Conservation (phyloP, 2,329 filamentous ascomycete species). For the Trichoderma sp. region DNA sequence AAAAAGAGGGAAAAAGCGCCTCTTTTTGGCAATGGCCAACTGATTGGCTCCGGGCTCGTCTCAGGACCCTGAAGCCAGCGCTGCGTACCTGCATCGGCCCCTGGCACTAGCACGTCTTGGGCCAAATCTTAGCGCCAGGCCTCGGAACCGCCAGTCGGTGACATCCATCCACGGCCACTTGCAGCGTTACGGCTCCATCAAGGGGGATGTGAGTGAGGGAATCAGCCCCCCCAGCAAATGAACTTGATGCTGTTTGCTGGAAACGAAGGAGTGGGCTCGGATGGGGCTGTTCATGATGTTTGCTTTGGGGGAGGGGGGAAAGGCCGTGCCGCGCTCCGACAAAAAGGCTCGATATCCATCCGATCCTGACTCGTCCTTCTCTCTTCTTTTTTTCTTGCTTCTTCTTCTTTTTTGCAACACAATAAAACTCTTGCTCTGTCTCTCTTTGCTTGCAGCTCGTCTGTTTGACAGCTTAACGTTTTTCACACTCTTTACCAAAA, state of each 20-base stretch:
- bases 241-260: not conserved
- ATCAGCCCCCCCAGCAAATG: not conserved
- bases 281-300: not conserved
- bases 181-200: slow-evolving; percentile 1
- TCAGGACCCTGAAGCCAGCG: slow-evolving; percentile 32
- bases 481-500: slow-evolving; percentile 26
- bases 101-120: slow-evolving; percentile 14
- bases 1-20: not conserved
- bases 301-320: not conserved
- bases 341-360: slow-evolving; percentile 26
- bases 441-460: slow-evolving; percentile 22
- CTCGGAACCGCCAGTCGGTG: slow-evolving; percentile 1
- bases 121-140: slow-evolving; percentile 4
- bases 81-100: slow-evolving; percentile 33
- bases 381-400: slow-evolving; percentile 22
- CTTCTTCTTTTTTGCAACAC: slow-evolving; percentile 21
- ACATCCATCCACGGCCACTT: not conserved
- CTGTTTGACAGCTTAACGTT: slow-evolving; percentile 11
- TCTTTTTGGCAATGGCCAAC: slow-evolving; percentile 21
- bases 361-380: slow-evolving; percentile 4
- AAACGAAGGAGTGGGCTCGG: not conserved
- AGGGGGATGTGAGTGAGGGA: not conserved
- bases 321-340: slow-evolving; percentile 2
- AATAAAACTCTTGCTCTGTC: slow-evolving; percentile 19
- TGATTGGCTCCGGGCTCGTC: slow-evolving; percentile 40